These are phyloP conservation scores for Linum tenue DNA, from an alignment of 345 rosid species.

Conservation along the genomic window DNA sequence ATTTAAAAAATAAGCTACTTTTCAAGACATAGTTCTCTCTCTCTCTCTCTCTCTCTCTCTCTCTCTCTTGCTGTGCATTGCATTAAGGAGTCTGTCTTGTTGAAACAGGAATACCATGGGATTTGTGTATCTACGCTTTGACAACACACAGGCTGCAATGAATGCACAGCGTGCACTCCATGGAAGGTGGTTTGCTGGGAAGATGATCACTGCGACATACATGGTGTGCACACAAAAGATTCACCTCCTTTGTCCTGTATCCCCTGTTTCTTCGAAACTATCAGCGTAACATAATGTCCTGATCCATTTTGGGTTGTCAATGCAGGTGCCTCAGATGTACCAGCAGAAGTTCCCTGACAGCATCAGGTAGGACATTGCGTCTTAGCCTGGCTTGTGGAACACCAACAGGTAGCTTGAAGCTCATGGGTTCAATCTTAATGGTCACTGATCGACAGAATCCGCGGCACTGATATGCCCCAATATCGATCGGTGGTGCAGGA, in stretches of 20 bases:
- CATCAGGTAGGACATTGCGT: constrained; percentile 11
- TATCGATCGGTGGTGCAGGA: too few relatives aligned
- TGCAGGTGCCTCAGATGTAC: constrained; percentile 48
- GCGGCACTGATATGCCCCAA: too few relatives aligned
- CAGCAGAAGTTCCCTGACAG: constrained; percentile 58
- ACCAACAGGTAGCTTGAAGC: background rate
- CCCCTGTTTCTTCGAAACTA: background rate
- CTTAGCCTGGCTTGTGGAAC: background rate
- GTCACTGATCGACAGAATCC: too few relatives aligned
- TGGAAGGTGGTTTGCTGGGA: constrained; percentile 98
- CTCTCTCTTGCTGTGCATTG: too few relatives aligned
- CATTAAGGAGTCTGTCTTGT: too few relatives aligned
- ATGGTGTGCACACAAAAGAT: constrained; percentile 33
- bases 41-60: too few relatives aligned
- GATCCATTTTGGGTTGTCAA: background rate
- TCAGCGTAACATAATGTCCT: background rate
- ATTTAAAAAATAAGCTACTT: too few relatives aligned
- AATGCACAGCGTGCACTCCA: constrained; percentile 81
- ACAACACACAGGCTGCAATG: constrained; percentile 46
- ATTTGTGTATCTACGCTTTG: constrained; percentile 75
- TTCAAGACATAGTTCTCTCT: background rate
- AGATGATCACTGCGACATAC: constrained; percentile 90
- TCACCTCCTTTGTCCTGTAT: background rate
- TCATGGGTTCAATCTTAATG: background rate
- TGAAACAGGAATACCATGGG: constrained; percentile 69